Evolutionary conservation across 495 filamentous ascomycete species (phyloP), one percentile per base, ranked within the genome.

Genomic region (Penicillium chermesinum): DNA sequence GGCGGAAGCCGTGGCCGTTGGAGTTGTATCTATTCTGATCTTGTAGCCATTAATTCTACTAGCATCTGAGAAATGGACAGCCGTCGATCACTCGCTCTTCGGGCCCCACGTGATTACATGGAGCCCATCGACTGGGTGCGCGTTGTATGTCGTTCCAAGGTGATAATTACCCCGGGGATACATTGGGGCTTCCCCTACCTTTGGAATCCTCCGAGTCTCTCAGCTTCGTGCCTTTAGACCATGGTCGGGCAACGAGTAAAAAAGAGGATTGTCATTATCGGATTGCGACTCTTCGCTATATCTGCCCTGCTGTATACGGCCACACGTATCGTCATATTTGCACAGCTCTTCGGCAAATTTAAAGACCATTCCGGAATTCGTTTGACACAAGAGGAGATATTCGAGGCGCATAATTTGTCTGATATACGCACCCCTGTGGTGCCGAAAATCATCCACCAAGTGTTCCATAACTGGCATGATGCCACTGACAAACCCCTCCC

Each of bases 331-430:
- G 7, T 30, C n/a, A 40, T 25, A 13, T 59, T 56, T 25, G 44
- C 52, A 7, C 67, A 73, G 22, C 17, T 47, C 9, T 47, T 47
- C 12, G 44, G 44, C 33, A 58, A 75, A 18, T 54, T 75, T 46
- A 61, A 66, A 59, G 61, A 68, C 44, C 71, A 71, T 50, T 53
- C 58, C 36, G 58, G 64, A 19, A 58, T 74, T 46, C 63, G 61
- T n/a, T 69, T 74, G 33, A 61, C 62, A 10, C 67, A 69, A 44
- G 53, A 59, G 21, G 67, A 72, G 7, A 38, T 50, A 27, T 19
- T 15, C n/a, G 32, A 30, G 4, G 2, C 38, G 8, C 17, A 50
- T 9, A 38, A 30, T 8, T 16, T 6, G 1, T 8, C 44, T 16
- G 35, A 47, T 30, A 12, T 13, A 0, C 34, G 33, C 14, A 22